Percentiles rank a stretch among this genome's conserved stretches.
Conservation (phyloP, 202 grass and related monocot genomes). For the Hordeum pubiflorum region DNA sequence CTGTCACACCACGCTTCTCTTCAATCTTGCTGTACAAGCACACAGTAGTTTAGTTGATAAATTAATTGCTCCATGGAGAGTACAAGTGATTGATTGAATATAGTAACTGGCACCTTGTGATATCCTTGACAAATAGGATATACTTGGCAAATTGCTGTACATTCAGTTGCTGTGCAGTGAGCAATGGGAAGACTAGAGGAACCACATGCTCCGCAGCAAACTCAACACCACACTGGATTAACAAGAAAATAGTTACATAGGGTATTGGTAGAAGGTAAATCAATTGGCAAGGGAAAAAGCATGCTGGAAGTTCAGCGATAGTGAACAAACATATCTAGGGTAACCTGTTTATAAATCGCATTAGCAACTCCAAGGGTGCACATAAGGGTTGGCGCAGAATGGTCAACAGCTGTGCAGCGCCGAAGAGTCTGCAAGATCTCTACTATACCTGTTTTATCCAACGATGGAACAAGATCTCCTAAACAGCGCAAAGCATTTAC, state of each 20-base stretch:
- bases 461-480: conserved; percentile 80
- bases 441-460: conserved; percentile 74
- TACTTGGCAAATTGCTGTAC: conserved; percentile 98
- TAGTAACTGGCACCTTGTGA: conserved; percentile 42
- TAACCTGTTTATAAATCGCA: conserved; percentile 91
- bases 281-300: background rate
- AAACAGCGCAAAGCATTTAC: conserved; percentile 94
- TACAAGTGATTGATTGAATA: conserved; percentile 1
- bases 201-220: conserved; percentile 80
- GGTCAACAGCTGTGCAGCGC: conserved; percentile 89
- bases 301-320: background rate
- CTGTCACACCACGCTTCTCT: conserved; percentile 86
- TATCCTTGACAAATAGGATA: conserved; percentile 95
- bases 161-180: conserved; percentile 83
- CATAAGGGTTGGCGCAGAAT: conserved; percentile 93
- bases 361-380: conserved; percentile 93
- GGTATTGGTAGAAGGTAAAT: conserved; percentile 2
- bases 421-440: conserved; percentile 79
- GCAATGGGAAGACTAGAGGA: conserved; percentile 81
- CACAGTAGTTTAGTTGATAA: conserved; percentile 15
- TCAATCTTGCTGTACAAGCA: conserved; percentile 83
- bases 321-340: conserved; percentile 5
- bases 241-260: conserved; percentile 18
- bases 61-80: background rate
- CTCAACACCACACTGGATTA: conserved; percentile 75